phyloP scores from a whole-genome alignment of 345 rosid species.

The Stellera chamaejasme region DNA sequence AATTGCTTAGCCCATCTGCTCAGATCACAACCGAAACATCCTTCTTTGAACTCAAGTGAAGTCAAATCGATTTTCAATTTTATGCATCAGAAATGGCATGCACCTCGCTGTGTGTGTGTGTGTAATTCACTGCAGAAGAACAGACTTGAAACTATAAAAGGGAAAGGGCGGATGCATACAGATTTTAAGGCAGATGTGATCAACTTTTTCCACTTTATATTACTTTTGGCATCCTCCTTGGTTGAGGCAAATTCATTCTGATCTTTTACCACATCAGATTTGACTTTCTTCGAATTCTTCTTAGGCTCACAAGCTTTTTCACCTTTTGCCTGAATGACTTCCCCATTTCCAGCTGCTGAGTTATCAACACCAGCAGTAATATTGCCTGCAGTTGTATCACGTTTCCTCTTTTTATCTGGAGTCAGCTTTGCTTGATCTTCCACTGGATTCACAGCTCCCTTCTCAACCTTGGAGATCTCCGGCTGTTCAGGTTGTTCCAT shows the following conservation, averaged over 20 bases:
- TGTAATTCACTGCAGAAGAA: too few relatives aligned
- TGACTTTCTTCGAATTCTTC: constrained; percentile 33
- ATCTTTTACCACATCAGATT: constrained; percentile 8
- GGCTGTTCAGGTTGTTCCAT: constrained; percentile 24
- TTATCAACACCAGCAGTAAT: constrained; percentile 5
- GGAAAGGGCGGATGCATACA: constrained; percentile 28
- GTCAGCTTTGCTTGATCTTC: constrained; percentile 25
- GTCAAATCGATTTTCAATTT: too few relatives aligned
- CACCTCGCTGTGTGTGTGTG: too few relatives aligned
- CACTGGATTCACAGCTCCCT: too few relatives aligned
- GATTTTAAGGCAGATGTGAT: constrained; percentile 53
- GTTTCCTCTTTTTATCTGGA: constrained; percentile 50
- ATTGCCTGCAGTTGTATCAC: constrained; percentile 22
- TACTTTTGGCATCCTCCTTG: constrained; percentile 29
- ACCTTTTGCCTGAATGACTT: constrained; percentile 28
- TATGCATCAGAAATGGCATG: too few relatives aligned
- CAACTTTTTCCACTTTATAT: constrained; percentile 83
- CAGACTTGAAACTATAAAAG: neutral
- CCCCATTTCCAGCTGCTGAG: constrained; percentile 24
- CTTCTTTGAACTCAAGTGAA: too few relatives aligned
- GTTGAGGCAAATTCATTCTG: constrained; percentile 10
- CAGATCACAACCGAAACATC: too few relatives aligned
- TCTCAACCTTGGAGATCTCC: constrained; percentile 17
- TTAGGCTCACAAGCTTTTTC: constrained; percentile 11
- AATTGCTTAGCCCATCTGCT: too few relatives aligned